phyloP scores from a whole-genome alignment of 2,329 filamentous ascomycete genomes.

The Pseudogymnoascus sp. region DNA sequence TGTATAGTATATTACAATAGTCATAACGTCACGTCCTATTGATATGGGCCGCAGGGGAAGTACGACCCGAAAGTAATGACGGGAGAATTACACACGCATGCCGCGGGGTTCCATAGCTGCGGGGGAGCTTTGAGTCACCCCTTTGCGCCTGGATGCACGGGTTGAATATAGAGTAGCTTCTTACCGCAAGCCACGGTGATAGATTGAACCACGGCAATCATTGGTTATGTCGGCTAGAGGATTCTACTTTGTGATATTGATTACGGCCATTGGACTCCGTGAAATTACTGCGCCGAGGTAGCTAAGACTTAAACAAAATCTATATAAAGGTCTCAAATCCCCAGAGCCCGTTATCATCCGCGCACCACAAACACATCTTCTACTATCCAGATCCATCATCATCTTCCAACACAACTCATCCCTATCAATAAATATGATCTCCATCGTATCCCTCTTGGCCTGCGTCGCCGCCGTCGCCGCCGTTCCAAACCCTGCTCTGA shows the following conservation, averaged over 20 bases:
- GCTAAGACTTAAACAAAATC: neutral
- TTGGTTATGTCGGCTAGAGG: neutral
- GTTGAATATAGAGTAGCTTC: neutral
- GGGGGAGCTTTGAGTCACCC: neutral
- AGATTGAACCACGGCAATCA: neutral
- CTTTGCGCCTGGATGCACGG: neutral
- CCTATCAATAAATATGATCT: constrained; percentile 16
- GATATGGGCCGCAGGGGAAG: neutral
- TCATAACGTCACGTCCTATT: neutral
- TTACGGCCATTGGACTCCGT: neutral
- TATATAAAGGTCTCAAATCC: neutral
- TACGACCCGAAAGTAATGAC: neutral
- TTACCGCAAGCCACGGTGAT: neutral
- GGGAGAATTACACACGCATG: neutral
- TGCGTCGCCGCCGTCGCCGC: constrained; percentile 19
- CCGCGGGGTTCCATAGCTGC: neutral
- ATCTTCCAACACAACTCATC: neutral
- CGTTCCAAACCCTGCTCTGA: constrained; percentile 18
- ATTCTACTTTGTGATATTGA: neutral
- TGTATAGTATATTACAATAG: neutral
- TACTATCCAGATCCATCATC: neutral
- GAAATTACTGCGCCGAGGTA: neutral
- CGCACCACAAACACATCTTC: neutral
- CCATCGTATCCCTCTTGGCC: constrained; percentile 15
- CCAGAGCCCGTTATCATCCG: neutral